Base-by-base conservation (phyloP, 805 yeast species). In the Hanseniaspora valbyensis region DNA sequence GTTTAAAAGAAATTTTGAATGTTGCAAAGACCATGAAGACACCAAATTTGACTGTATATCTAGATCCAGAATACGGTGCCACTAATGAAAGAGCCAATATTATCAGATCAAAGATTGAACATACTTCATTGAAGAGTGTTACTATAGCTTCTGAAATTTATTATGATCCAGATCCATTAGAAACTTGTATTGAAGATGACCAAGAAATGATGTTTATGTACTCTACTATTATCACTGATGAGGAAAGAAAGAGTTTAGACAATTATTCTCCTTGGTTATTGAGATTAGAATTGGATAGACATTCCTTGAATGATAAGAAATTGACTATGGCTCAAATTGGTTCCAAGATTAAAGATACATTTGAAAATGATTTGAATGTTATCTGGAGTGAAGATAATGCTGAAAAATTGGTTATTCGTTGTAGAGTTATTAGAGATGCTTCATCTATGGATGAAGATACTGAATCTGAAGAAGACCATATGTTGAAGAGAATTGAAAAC, bases 311-410 rank as follows among this genome's bases (percentile, higher is more conserved):
- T 62, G 98, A 92, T 71, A 88, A 92, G 68, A 96, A 92, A 67
- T 76, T 92, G 64, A 86, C 95, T 4, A 92, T 94, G 96, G 85
- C 94, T 57, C 96, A 92, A 71, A 97, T 92, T 52, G 96, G 98
- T 25, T 94, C 88, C 59, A 88, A 83, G 72, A 92, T 92, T 54
- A 82, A 88, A 56, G 89, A 85, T 62, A 82, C 85, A 55, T 92
- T 92, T 66, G 94, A 89, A 50, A 95, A 88, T 59, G 98, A 92
- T 68, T 70, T 92, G 69, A 92, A 90, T 61, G 95, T 92, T 37
- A 92, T 92, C 62, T 92, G 98, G 97, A 87, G 96, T 43, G 98
- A 94, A 74, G 99, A 92, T 72, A 90, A 92, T 61, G 96, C 96
- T 41, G 96, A 90, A 58, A 89, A 88, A 68, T 81, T 92, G 68